Evolutionary conservation across 2,329 filamentous ascomycete genomes (phyloP), one percentile per base, ranked within the genome.

Genomic region (Fusarium siculi): DNA sequence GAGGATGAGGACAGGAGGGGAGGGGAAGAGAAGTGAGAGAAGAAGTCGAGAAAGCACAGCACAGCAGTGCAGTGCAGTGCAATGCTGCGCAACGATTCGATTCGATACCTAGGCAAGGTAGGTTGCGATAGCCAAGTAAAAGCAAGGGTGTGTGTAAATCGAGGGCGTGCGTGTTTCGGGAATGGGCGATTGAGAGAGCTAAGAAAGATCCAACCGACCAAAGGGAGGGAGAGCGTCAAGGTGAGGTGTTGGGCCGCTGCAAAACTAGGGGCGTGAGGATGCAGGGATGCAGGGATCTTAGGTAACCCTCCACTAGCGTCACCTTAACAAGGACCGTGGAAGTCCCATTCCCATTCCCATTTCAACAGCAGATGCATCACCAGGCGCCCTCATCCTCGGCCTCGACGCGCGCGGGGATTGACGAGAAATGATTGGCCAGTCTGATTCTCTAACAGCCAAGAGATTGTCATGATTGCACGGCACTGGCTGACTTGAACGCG

Each of bases 111-210:
- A 47, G 47, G 49, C 23, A 53, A 53, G 49, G 32, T 37, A 37
- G 49, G 62, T 59, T 66, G 57, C 50, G 65, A 69, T 69, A 69
- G 42, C 52, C 49, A 61, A 43, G 23, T 39, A 59, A 42, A 52
- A 34, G 52, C 43, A 32, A 64, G 65, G 52, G 66, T 44, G 66
- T 69, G 44, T 64, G 32, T 43, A 32, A 50, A 47, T 44, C 37
- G 58, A 57, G 62, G 70, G 70, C 34, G 66, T 73, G 25, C 43
- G 52, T 67, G 71, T 73, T 74, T 72, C 70, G 70, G 69, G 70
- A 62, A 73, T 66, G 69, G 62, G 40, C 42, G 40, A 73, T 66
- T 70, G 56, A 68, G 62, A 49, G 42, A 43, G 49, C 53, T 54
- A 66, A 58, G 53, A 58, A 62, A 66, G 63, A 57, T 53, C 36